Evolutionary conservation across 1,139 yeast species (phyloP).

Genomic region (Debaryomycetaceae sp.): DNA sequence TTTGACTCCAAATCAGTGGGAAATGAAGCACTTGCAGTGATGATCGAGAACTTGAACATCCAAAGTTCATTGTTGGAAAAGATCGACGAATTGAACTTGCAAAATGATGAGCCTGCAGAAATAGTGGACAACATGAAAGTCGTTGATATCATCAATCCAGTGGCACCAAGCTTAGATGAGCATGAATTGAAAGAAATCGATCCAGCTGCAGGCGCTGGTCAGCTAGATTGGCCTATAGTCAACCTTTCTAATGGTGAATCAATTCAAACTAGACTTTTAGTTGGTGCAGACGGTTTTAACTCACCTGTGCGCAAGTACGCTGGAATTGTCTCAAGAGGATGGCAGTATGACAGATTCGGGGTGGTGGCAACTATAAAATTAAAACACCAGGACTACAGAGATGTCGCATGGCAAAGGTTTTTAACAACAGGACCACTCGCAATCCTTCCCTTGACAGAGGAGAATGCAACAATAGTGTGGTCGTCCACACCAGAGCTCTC

Average conservation of each 20-base stretch:
- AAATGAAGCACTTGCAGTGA: constrained; percentile 55
- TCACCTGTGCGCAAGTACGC: constrained; percentile 89
- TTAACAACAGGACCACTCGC: constrained; percentile 93
- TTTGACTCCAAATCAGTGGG: constrained; percentile 59
- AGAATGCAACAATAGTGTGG: constrained; percentile 91
- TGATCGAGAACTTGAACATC: constrained; percentile 85
- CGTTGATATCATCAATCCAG: constrained; percentile 36
- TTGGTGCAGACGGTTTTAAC: constrained; percentile 96
- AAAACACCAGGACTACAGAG: constrained; percentile 66
- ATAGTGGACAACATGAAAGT: constrained; percentile 69
- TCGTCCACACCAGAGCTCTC: constrained; percentile 79
- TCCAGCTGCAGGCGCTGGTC: constrained; percentile 19
- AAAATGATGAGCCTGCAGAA: constrained; percentile 30
- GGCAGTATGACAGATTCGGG: constrained; percentile 87
- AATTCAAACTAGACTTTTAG: constrained; percentile 66
- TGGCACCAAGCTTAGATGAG: constrained; percentile 11
- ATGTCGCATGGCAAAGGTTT: constrained; percentile 91
- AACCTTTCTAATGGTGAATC: constrained; percentile 62
- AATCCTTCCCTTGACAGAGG: constrained; percentile 79
- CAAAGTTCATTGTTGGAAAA: constrained; percentile 65
- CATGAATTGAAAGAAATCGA: constrained; percentile 16
- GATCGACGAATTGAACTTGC: constrained; percentile 47
- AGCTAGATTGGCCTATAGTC: constrained; percentile 73
- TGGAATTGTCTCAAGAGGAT: constrained; percentile 81
- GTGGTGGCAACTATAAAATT: constrained; percentile 83